A percentile compares a stretch with the other conserved stretches of the same genome.
Conservation (phyloP, 768 basidiomycete genomes). For the Exsudoporus frostii region DNA sequence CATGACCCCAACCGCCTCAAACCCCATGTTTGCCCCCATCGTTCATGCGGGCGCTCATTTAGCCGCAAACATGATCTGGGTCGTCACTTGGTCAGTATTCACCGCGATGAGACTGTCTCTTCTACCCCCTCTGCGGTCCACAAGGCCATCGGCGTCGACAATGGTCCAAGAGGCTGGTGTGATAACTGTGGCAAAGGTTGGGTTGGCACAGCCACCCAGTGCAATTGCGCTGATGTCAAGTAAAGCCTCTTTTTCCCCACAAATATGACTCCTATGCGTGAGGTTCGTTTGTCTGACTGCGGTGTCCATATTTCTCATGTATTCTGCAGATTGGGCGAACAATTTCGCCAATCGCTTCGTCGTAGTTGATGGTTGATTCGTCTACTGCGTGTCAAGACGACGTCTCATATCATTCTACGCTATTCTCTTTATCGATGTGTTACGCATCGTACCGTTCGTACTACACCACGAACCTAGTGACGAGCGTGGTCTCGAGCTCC, state of each 20-base stretch:
- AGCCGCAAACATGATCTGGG: constrained; percentile 93
- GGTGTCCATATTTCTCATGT: constrained; percentile 15
- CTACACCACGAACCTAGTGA: constrained; percentile 53
- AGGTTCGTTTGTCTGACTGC: constrained; percentile 4
- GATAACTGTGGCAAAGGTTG: constrained; percentile 70
- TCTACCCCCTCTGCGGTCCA: constrained; percentile 38
- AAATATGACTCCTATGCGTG: constrained; percentile 28
- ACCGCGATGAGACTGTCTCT: constrained; percentile 61
- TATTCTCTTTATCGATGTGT: constrained; percentile 48
- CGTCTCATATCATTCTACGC: constrained; percentile 35
- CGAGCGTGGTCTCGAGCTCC: constrained; percentile 60
- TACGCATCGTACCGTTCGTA: constrained; percentile 65
- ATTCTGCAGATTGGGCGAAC: constrained; percentile 30
- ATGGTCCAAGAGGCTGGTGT: constrained; percentile 65
- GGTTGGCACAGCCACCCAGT: constrained; percentile 51
- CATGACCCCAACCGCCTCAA: constrained; percentile 91
- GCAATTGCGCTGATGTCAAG: constrained; percentile 65
- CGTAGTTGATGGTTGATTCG: constrained; percentile 39
- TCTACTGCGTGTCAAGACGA: constrained; percentile 30
- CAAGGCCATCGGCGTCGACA: constrained; percentile 66
- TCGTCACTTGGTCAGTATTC: constrained; percentile 84
- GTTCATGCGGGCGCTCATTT: constrained; percentile 84
- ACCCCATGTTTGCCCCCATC: constrained; percentile 85
- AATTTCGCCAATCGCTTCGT: constrained; percentile 38
- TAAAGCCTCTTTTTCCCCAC: constrained; percentile 32